Base-by-base conservation (phyloP, 1,284 basidiomycete genomes). In the Fistulinella cinereoalba region DNA sequence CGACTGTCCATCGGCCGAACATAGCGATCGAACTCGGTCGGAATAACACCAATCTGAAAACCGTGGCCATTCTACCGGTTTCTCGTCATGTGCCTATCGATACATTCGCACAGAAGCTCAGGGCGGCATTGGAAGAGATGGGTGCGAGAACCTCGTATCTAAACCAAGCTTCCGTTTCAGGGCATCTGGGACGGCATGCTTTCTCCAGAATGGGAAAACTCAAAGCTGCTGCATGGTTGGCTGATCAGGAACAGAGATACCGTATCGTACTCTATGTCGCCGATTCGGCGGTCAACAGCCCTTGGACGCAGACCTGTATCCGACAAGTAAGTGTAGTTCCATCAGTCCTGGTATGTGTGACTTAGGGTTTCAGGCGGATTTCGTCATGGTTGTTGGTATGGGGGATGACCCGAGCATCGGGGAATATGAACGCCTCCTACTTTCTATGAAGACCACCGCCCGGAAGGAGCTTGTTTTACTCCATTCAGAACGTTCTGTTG, bases 301-400 rank as follows among this genome's bases (percentile, higher is more conserved):
- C 91, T 18, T 97, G 95, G 94, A 97, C 94, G n/a, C 85, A 95
- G 68, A 97, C 93, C 1, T 97, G 93, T 62, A 94, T 97, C 52
- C 81, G 92, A 22, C 93, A 96, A 75, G 88, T 88, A 55, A 47
- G 77, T 52, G 24, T 42, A 23, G 18, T 15, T 37, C 32, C 33
- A 41, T n/a, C 22, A 34, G 47, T 18, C 27, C 28, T 19, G 36
- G 37, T 40, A 44, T 28, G 36, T 44, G 27, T 41, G 25, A 12
- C 42, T 47, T 21, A 64, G 7, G 2, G n/a, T 16, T 41, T 44
- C 64, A 94, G 82, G 97, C 97, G 12, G 96, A 99, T 70, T 94
- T 88, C 61, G 88, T 99, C 16, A 85, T 99, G 76, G 82, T 99
- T 18, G 88, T 99, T 28, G 94, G 94, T 11, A 91, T 96, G 78